Conservation (phyloP, 2,329 filamentous ascomycete genomes). For the Elsinoe batatas region DNA sequence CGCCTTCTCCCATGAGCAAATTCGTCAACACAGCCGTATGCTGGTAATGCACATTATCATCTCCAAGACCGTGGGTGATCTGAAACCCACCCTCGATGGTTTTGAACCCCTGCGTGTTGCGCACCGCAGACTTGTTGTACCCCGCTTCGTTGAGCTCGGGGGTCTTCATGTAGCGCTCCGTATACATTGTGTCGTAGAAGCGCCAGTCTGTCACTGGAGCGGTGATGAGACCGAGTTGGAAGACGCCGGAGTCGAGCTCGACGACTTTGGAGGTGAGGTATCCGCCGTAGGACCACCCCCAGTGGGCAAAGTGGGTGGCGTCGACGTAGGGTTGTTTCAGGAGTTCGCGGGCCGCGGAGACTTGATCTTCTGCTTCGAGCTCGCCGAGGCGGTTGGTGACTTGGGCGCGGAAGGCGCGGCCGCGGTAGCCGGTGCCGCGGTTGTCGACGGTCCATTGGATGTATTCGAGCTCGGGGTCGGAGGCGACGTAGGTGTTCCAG, state of each 20-base stretch:
- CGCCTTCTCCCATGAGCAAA: constrained; percentile 48
- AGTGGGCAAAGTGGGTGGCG: constrained; percentile 52
- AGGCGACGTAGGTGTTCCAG: constrained; percentile 55
- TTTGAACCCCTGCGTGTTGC: constrained; percentile 51
- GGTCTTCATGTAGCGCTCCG: constrained; percentile 63
- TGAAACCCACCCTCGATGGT: constrained; percentile 50
- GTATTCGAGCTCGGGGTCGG: constrained; percentile 58
- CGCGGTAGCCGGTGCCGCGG: constrained; percentile 56
- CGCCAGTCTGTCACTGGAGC: constrained; percentile 60
- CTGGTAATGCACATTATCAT: constrained; percentile 66
- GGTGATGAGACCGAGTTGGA: constrained; percentile 53
- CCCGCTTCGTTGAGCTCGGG: constrained; percentile 46
- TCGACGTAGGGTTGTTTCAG: constrained; percentile 47
- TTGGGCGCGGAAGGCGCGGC: constrained; percentile 50
- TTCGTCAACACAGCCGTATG: constrained; percentile 54
- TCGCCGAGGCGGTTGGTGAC: constrained; percentile 52
- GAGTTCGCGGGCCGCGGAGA: constrained; percentile 54
- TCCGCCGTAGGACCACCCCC: constrained; percentile 60
- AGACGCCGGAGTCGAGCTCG: constrained; percentile 50
- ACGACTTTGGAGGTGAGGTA: constrained; percentile 58
- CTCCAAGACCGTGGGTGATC: constrained; percentile 56
- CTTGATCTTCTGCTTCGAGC: constrained; percentile 56
- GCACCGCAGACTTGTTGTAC: constrained; percentile 53
- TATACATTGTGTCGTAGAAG: constrained; percentile 63
- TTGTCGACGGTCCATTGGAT: constrained; percentile 60